Base-by-base conservation (phyloP, 805 yeast species). In the Wickerhamomyces rabaulensis region DNA sequence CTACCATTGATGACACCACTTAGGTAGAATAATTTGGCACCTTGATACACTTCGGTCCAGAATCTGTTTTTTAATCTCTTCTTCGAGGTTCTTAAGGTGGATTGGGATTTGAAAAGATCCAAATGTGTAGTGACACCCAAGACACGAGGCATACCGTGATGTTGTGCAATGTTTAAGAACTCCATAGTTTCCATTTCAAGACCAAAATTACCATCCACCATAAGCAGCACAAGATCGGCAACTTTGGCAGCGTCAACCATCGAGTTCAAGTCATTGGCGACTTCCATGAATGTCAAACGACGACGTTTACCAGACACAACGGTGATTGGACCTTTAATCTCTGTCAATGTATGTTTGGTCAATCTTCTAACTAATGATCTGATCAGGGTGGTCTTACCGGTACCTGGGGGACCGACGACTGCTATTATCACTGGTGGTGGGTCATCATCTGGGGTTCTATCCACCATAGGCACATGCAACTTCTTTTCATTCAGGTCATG, bases 111-210 rank as follows among this genome's bases (percentile, higher is more conserved):
- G 75, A 94, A 94, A 43, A 94, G 74, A 66, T 94, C 99, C 59
- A 95, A 75, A 71, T 94, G 99, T 0, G 99, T 94, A 7, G 96
- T 86, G 9, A 94, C 87, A 54, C 98, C 99, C 40, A 94, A 73
- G 17, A 94, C 95, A 57, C 97, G 79, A 38, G 99, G 99, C 91
- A 94, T 94, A 67, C 99, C 99, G 66, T 94, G 99, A 62, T 92
- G 97, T 58, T 94, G 96, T 3, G 97, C 95, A 54, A 94, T 79
- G 61, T 94, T 95, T 52, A 94, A 74, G 61, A 94, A 94, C 68
- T 94, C 99, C 98, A 94, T 95, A 9, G 99, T 94, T 68, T 94
- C 99, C 99, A 94, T 94, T 71, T 94, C 99, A 49, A 94, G 81
- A 8, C 99, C 99, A 64, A 89, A 94, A 65, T 94, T 94, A 49